Evolutionary conservation across 2,329 filamentous ascomycete species (phyloP).

Genomic region (Cadophora luteo-olivacea): DNA sequence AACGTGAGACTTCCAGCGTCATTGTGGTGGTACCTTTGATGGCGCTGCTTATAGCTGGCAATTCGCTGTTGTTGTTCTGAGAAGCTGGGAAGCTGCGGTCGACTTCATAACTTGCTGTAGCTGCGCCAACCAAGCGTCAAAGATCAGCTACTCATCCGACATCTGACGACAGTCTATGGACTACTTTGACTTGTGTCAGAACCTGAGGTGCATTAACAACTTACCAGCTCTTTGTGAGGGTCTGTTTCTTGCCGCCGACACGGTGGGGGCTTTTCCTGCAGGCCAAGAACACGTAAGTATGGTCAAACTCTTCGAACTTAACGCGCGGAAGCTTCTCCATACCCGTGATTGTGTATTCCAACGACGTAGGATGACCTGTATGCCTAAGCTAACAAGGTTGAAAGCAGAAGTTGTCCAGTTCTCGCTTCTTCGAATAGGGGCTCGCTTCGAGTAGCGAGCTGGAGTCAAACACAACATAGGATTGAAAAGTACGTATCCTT

Average conservation of each 20-base stretch:
- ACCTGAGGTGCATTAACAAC: background rate
- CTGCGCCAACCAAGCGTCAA: background rate
- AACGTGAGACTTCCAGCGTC: background rate
- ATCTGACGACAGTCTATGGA: background rate
- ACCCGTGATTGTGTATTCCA: background rate
- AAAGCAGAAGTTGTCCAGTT: background rate
- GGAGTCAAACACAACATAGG: background rate
- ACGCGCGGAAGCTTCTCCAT: background rate
- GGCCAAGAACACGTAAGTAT: background rate
- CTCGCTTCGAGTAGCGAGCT: conserved; percentile 13
- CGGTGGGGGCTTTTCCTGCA: background rate
- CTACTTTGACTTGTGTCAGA: background rate
- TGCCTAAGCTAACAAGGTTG: background rate
- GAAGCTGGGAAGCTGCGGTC: background rate
- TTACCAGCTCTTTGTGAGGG: background rate
- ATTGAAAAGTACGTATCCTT: background rate
- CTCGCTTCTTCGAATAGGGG: conserved; percentile 9
- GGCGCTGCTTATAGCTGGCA: background rate
- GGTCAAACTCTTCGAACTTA: background rate
- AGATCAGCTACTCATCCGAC: background rate
- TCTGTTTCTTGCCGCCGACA: background rate
- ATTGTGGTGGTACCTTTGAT: background rate
- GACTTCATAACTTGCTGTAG: background rate
- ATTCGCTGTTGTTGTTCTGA: conserved; percentile 1
- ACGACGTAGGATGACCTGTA: background rate